Evolutionary conservation across 805 yeast species (phyloP), one percentile per base, ranked within the genome.

Genomic region (Pichia insulana): DNA sequence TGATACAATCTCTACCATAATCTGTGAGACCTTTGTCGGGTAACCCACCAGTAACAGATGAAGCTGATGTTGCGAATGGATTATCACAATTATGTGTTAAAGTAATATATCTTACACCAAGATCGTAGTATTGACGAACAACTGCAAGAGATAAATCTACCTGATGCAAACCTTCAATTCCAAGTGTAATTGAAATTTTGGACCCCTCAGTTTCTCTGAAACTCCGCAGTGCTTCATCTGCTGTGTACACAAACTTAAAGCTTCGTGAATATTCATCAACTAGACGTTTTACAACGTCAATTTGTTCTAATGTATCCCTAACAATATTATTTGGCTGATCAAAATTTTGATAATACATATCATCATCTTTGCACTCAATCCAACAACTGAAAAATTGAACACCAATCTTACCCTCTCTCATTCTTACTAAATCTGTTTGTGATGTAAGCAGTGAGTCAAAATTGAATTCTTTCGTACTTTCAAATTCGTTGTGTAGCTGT

Each of bases 51-150:
- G 70, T 49, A 5, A 67, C 63, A 0, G 74, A 63, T 5, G 71
- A 62, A 7, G 78, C 77, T 11, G 78, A 74, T 12, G 76, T 72
- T 2, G 78, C 78, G 56, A 71, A 74, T 5, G 78, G 77, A 46
- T 74, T 74, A 48, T 73, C 77, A 56, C 78, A 72, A 50, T 73
- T 73, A 45, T 73, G 78, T 0, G 78, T 73, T 40, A 74, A 52
- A 0, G 79, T 74, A 34, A 71, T 67, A 51, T 74, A 74, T 30
- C 78, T 50, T n/a, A 73, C 75, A 12, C 79, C 79, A 27, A 74
- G 47, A 7, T 69, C 73, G 48, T 54, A 67, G 50, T 69, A 74
- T 50, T 64, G 70, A 50, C 80, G 61, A 25, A 74, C 56, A 15
- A 71, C 74, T 13, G 67, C 76, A 13, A 73, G 49, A 2, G 78